phyloP scores from a whole-genome alignment of 2,329 filamentous ascomycete genomes.

The Thielaviopsis populi region DNA sequence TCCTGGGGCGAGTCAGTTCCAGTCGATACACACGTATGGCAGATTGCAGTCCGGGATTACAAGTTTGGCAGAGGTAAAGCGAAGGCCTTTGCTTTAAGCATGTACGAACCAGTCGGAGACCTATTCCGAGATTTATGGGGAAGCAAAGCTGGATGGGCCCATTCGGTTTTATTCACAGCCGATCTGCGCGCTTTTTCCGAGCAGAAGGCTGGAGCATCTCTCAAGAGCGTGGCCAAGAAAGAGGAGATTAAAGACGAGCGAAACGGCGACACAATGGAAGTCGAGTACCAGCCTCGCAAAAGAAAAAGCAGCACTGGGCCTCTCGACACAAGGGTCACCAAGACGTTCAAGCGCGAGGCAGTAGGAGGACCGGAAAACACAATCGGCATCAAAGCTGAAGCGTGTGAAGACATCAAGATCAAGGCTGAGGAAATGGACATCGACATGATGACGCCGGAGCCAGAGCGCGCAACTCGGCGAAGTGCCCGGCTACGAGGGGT shows the following conservation, averaged over 20 bases:
- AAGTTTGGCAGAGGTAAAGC: conserved; percentile 74
- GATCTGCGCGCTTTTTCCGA: conserved; percentile 77
- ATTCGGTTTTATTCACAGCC: conserved; percentile 90
- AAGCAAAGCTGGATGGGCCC: conserved; percentile 88
- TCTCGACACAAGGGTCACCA: neutral
- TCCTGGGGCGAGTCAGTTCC: conserved; percentile 93
- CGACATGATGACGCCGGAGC: conserved; percentile 12
- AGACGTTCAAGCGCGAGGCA: conserved; percentile 3
- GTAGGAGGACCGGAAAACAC: neutral
- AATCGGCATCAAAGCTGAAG: conserved; percentile 11
- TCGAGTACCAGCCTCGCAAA: conserved; percentile 20
- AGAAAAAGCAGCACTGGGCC: conserved; percentile 9
- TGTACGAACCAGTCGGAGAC: conserved; percentile 80
- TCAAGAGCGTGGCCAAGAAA: conserved; percentile 18
- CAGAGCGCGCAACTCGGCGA: conserved; percentile 12
- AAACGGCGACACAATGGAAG: conserved; percentile 20
- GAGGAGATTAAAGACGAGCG: conserved; percentile 20
- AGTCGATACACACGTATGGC: conserved; percentile 96
- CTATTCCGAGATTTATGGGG: conserved; percentile 87
- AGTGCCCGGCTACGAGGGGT: conserved; percentile 12
- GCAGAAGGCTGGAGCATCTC: conserved; percentile 23
- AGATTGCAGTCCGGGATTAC: conserved; percentile 93
- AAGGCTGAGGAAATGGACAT: conserved; percentile 14
- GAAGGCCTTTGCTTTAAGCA: conserved; percentile 73
- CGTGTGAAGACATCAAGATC: conserved; percentile 7